Percentiles rank a stretch among this genome's conserved stretches.
Evolutionary conservation across 257 asterid species (phyloP).

Genomic region (Agastache rugosa): DNA sequence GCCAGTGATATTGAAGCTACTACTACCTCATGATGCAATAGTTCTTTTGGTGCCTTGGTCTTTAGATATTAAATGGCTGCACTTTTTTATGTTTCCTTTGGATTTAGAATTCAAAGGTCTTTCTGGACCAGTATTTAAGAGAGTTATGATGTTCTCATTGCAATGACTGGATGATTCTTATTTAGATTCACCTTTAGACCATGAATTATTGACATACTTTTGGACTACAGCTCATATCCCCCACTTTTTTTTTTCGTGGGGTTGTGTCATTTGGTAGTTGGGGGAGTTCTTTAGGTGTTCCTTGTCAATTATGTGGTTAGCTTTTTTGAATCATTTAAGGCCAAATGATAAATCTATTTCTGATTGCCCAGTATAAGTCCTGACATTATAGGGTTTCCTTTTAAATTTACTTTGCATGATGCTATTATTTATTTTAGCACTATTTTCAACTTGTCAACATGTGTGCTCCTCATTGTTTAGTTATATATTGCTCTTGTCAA

Average conservation of each 20-base stretch:
- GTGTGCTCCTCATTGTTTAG: not conserved
- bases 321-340: not conserved
- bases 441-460: not conserved
- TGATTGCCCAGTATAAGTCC: not conserved
- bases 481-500: constrained; percentile 1
- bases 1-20: constrained; percentile 7
- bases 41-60: not conserved
- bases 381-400: not conserved
- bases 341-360: not conserved
- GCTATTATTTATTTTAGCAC: not conserved
- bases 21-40: constrained; percentile 13
- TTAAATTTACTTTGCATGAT: not conserved
- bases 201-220: too few relatives aligned
- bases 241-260: not conserved
- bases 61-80: not conserved
- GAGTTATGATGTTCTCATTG: not conserved
- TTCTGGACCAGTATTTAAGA: not conserved
- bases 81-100: not conserved
- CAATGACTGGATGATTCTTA: not conserved
- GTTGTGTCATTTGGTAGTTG: not conserved
- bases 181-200: too few relatives aligned
- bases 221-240: not conserved
- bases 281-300: not conserved
- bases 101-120: not conserved
- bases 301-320: not conserved